Conservation (phyloP, 2,329 filamentous ascomycete genomes). For the Akanthomyces lecanii region DNA sequence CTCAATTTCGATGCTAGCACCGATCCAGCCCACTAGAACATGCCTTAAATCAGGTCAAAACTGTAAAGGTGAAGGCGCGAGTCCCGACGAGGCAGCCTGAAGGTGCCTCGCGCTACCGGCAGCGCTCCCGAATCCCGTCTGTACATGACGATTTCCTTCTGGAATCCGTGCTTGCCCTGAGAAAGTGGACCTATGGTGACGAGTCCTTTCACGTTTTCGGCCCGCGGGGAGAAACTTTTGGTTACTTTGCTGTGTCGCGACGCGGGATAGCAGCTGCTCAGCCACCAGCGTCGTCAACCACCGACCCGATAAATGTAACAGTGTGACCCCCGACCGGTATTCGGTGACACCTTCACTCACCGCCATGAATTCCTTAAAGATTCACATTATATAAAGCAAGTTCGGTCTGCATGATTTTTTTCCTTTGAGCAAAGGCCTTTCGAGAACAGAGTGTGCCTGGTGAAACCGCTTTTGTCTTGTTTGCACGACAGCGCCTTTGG, state of each 20-base stretch:
- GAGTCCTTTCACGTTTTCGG: neutral
- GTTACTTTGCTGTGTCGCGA: no score
- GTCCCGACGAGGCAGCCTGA: slow-evolving; percentile 1
- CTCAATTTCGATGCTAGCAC: slow-evolving; percentile 3
- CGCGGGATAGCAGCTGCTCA: neutral
- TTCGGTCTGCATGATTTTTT: neutral
- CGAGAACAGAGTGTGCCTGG: no score
- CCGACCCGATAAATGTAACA: neutral
- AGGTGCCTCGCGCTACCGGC: slow-evolving; percentile 12
- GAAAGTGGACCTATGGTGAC: slow-evolving; percentile 1
- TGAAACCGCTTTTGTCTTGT: no score
- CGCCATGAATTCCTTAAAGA: neutral
- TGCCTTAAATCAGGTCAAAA: neutral
- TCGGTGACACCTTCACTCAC: neutral
- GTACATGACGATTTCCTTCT: slow-evolving; percentile 4
- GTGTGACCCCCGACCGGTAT: slow-evolving; percentile 1
- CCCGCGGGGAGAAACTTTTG: neutral
- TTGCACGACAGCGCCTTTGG: neutral
- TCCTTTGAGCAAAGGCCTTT: neutral
- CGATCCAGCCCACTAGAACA: neutral
- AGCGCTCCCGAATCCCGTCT: slow-evolving; percentile 13
- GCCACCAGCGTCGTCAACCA: slow-evolving; percentile 12
- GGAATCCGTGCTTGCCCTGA: neutral
- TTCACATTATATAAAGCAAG: neutral
- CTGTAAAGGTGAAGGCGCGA: neutral